phyloP scores from a whole-genome alignment of 2,329 filamentous ascomycete genomes.

The Hymenoscyphus infarciens region DNA sequence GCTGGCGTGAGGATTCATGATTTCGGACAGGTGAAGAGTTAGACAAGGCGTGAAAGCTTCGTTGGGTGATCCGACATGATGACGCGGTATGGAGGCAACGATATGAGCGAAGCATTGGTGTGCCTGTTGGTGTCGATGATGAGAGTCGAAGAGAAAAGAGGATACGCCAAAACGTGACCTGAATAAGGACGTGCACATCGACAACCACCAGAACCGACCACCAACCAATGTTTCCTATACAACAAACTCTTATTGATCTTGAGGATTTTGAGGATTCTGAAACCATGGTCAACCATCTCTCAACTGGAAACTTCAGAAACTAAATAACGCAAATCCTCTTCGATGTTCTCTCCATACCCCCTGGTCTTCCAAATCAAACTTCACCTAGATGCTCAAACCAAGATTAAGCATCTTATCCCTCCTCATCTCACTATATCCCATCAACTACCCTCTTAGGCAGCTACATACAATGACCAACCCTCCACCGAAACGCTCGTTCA shows the following conservation, averaged over 20 bases:
- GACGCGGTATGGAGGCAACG: constrained; percentile 4
- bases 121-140: constrained; percentile 3
- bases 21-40: constrained; percentile 12
- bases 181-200: background rate
- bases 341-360: no score
- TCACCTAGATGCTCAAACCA: background rate
- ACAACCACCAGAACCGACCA: no score
- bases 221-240: no score
- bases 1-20: constrained; percentile 10
- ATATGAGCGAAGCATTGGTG: constrained; percentile 17
- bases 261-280: no score
- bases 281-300: no score
- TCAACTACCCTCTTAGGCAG: background rate
- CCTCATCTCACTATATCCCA: background rate
- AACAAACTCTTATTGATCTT: no score
- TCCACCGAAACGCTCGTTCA: constrained; percentile 12
- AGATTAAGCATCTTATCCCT: background rate
- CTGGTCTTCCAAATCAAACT: background rate
- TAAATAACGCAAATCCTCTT: no score
- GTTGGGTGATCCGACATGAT: background rate
- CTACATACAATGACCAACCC: background rate
- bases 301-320: no score
- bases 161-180: background rate
- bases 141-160: background rate
- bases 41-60: constrained; percentile 4